Evolutionary conservation across 2,329 filamentous ascomycete genomes (phyloP).

Genomic region (Nigrospora oryzae): DNA sequence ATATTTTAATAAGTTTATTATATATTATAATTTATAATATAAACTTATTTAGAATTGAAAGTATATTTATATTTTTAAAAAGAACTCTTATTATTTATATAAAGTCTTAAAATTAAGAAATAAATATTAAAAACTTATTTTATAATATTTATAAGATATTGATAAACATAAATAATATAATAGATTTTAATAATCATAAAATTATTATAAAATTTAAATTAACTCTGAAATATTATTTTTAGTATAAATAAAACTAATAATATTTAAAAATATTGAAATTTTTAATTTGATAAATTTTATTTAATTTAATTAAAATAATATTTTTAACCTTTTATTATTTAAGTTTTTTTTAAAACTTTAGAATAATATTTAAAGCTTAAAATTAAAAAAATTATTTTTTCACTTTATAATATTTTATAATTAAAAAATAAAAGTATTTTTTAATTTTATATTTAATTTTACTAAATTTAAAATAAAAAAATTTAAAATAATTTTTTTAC

Average conservation of each 20-base stretch:
- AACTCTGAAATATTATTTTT: background rate
- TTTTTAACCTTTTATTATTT: background rate
- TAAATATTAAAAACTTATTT: no score
- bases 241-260: background rate
- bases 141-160: background rate
- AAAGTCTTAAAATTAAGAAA: no score
- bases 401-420: no score
- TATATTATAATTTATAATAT: background rate
- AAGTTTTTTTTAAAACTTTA: no score
- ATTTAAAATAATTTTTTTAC: background rate
- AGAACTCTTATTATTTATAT: no score
- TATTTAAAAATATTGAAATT: background rate
- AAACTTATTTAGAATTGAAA: background rate
- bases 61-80: background rate
- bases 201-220: background rate
- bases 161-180: background rate
- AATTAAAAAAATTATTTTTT: no score
- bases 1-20: no score
- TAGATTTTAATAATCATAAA: background rate
- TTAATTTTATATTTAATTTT: background rate
- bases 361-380: no score
- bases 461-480: background rate
- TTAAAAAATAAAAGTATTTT: no score
- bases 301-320: background rate
- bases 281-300: background rate